These are phyloP conservation scores for Aspergillus fumigatiaffinis DNA, from an alignment of 2,329 filamentous ascomycete species.

Conservation along the genomic window DNA sequence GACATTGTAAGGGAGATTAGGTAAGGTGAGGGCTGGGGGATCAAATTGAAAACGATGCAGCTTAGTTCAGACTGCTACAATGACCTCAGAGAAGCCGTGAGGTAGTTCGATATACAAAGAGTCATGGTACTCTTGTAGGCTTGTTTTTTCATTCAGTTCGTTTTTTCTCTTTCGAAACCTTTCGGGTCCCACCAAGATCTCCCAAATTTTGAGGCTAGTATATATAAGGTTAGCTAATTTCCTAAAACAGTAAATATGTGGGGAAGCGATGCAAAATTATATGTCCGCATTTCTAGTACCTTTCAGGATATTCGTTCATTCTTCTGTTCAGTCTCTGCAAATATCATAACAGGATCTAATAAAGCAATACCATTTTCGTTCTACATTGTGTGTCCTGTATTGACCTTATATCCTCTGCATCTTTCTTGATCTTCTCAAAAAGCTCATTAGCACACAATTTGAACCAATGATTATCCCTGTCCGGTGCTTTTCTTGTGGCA, in stretches of 20 bases:
- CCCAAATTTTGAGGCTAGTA: background rate
- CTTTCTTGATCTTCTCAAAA: constrained; percentile 1
- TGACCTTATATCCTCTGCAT: background rate
- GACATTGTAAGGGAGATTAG: constrained; percentile 4
- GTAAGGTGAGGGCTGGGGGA: background rate
- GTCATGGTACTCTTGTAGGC: background rate
- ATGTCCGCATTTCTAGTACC: background rate
- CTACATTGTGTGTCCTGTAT: background rate
- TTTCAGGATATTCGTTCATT: background rate
- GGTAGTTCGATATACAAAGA: background rate
- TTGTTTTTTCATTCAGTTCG: background rate
- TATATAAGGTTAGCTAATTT: background rate
- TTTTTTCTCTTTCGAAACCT: background rate
- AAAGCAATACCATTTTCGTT: background rate
- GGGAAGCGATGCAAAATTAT: background rate
- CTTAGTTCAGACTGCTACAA: background rate
- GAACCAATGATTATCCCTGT: constrained; percentile 90
- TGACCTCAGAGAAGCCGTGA: background rate
- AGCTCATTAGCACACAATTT: background rate
- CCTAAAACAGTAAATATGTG: background rate
- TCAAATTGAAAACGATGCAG: background rate
- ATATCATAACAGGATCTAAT: background rate
- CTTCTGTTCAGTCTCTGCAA: background rate
- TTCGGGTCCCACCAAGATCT: background rate
- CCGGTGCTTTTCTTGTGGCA: constrained; percentile 97